These are phyloP conservation scores for Mortierella sp. DNA, from an alignment of 371 early-diverging fungal genomes.

Conservation along the genomic window DNA sequence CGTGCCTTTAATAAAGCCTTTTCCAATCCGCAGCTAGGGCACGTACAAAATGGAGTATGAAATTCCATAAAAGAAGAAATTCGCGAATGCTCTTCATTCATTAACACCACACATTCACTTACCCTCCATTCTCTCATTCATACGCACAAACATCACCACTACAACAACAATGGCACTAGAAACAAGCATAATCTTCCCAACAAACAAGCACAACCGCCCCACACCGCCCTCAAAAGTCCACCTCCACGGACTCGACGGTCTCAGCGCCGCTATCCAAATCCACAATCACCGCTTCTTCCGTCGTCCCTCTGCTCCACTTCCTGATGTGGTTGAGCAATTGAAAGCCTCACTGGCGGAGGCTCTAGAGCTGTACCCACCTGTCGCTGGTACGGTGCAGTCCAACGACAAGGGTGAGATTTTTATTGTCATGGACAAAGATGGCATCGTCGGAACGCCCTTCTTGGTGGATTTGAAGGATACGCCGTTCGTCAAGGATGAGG, in stretches of 20 bases:
- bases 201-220: constrained; percentile 54
- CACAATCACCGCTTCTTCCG: constrained; percentile 60
- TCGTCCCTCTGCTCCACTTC: constrained; percentile 11
- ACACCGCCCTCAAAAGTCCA: constrained; percentile 43
- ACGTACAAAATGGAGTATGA: too few species aligned
- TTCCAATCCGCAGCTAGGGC: too few species aligned
- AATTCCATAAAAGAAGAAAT: too few species aligned
- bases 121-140: not conserved
- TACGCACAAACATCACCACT: not conserved
- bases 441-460: constrained; percentile 56
- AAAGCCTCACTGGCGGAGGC: constrained; percentile 60
- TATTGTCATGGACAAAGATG: constrained; percentile 37
- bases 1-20: too few species aligned
- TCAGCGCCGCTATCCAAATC: constrained; percentile 59
- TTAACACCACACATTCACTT: too few species aligned
- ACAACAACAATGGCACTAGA: constrained; percentile 40
- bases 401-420: constrained; percentile 40
- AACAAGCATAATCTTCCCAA: constrained; percentile 51
- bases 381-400: constrained; percentile 46
- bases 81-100: not conserved
- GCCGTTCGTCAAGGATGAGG: constrained; percentile 48
- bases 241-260: constrained; percentile 59
- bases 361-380: constrained; percentile 60
- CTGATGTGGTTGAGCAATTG: constrained; percentile 45
- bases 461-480: constrained; percentile 58